These are phyloP conservation scores for Botrytis galanthina DNA, from an alignment of 2,329 filamentous ascomycete genomes.

Conservation along the genomic window DNA sequence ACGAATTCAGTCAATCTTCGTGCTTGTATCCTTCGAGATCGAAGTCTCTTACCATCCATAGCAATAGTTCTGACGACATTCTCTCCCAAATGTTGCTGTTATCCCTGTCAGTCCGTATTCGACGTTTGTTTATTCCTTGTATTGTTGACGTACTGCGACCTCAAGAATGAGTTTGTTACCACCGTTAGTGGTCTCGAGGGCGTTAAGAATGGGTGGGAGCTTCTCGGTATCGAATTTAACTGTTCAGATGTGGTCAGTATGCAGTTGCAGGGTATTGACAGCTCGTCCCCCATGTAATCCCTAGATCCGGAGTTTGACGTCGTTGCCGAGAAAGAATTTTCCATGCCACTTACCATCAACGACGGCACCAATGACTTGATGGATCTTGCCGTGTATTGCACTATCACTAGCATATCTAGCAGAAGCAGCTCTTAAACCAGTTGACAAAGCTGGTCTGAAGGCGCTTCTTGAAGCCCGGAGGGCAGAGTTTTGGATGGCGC, in stretches of 20 bases:
- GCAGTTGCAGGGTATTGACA: constrained; percentile 22
- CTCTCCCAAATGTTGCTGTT: constrained; percentile 97
- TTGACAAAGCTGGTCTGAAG: constrained; percentile 55
- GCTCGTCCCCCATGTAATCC: constrained; percentile 20
- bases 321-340: constrained; percentile 41
- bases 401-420: constrained; percentile 52
- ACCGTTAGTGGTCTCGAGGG: constrained; percentile 86
- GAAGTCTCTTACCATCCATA: constrained; percentile 82
- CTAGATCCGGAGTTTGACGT: constrained; percentile 31
- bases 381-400: constrained; percentile 64
- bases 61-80: constrained; percentile 99
- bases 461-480: constrained; percentile 57
- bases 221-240: constrained; percentile 96
- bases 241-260: constrained; percentile 46
- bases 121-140: constrained; percentile 24
- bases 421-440: constrained; percentile 53
- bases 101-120: constrained; percentile 41
- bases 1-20: constrained; percentile 30
- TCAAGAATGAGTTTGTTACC: constrained; percentile 94
- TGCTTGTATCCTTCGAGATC: constrained; percentile 18
- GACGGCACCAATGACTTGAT: constrained; percentile 96
- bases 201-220: constrained; percentile 96
- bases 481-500: constrained; percentile 67
- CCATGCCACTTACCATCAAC: constrained; percentile 75
- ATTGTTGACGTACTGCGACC: constrained; percentile 72